Base-by-base conservation (phyloP, 352 stramenopile genomes). In the Phytophthora kernoviae region DNA sequence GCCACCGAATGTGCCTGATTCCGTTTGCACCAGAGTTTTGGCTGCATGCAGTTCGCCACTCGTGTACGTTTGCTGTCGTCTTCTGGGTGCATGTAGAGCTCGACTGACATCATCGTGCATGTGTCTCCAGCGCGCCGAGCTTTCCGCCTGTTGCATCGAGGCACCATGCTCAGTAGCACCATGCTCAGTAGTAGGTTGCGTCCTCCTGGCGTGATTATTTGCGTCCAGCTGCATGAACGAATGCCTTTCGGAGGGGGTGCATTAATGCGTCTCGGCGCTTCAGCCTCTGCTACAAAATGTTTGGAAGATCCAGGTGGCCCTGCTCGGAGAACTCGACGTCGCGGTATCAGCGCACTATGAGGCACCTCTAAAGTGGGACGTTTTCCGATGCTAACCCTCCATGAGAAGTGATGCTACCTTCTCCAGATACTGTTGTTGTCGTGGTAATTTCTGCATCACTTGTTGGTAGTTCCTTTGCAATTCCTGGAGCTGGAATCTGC, bases 101-200 rank as follows among this genome's bases (percentile, higher is more conserved):
- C 79, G 77, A 24, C 67, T 87, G 18, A 92, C 81, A 30, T 89
- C 71, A n/a, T 90, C 70, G 61, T 90, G 83, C 77, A 92, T 90
- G 53, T 84, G 84, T 12, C 66, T 68, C 81, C 79, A 86, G 27
- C 75, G 72, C 40, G 70, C 71, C 26, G 73, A 73, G 33, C 62
- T 77, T 10, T 83, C 75, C 0, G 67, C 58, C 43, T 70, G 65
- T 36, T 73, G 48, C 54, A 62, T 66, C 15, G 61, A 48, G 20
- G n/a, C n/a, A 63, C n/a, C 3, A n/a, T 11, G 10, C n/a, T n/a
- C n/a, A n/a, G n/a, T n/a, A n/a, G n/a, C n/a, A n/a, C n/a, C n/a
- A n/a, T 68, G 45, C 2, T 68, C 54, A 11, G 21, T 56, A 1
- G 21, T 55, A 1, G 44, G 21, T 17, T 4, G 36, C 8, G 48